Base-by-base conservation (phyloP, 2,329 filamentous ascomycete species). In the Claviceps sorghi region DNA sequence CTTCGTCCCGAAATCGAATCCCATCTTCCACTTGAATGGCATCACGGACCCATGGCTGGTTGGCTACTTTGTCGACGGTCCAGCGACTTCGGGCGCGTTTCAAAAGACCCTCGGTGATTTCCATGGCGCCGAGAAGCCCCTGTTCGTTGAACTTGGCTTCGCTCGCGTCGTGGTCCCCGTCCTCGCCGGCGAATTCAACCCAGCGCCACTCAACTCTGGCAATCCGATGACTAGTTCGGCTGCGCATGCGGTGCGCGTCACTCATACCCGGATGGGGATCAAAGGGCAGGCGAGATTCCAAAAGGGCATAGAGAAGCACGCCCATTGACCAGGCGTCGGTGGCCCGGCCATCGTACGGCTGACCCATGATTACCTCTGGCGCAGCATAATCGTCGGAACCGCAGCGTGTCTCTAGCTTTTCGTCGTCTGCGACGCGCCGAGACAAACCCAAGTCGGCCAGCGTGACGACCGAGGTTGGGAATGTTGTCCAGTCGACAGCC, bases 331-430 rank as follows among this genome's bases (percentile, higher is more conserved):
- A 98, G 10, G 88, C 89, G 64, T 98, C 93, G 0, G 86, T 95
- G 1, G 84, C 80, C 40, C 88, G 86, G 34, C 93, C 93, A 64
- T 97, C 90, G 64, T 98, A 98, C 8, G 88, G 82, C 63, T 95
- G 88, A 26, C 91, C 91, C 75, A 98, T 88, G 51, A 98, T 84
- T 46, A 98, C 89, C 66, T 98, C 93, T 0, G 93, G 93, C 0
- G 93, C 91, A 1, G 91, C 91, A 64, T 98, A 98, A 69, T 98
- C 93, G 68, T 97, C 93, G 42, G 87, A 95, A 34, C 93, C 93
- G 66, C 93, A 98, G 10, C 93, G 81, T 1, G 91, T 97, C 55
- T 87, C 87, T n/a, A 98, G 77, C 55, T 91, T 84, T 58, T 94
- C 88, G 50, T 88, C 88, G 56, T 88, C 84, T 17, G 88, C 80